phyloP scores from a whole-genome alignment of 2,329 filamentous ascomycete genomes.

The Aspergillus calidoustus region DNA sequence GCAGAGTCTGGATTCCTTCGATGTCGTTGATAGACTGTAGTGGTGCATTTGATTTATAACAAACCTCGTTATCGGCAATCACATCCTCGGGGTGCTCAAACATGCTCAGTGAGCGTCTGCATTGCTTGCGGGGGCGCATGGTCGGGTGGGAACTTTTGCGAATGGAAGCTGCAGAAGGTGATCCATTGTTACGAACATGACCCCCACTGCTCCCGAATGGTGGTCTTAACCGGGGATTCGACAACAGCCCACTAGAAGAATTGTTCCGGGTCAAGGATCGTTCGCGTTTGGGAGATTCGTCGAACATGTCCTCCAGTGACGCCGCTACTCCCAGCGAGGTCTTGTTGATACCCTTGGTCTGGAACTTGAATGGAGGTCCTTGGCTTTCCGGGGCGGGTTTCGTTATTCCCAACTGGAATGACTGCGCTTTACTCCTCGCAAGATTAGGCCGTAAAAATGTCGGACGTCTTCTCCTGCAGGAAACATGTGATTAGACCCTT shows the following conservation, averaged over 20 bases:
- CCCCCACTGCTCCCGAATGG: slow-evolving; percentile 64
- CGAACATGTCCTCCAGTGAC: slow-evolving; percentile 79
- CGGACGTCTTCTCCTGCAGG: slow-evolving; percentile 66
- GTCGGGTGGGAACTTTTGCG: slow-evolving; percentile 75
- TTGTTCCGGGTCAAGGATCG: slow-evolving; percentile 64
- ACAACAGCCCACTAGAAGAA: slow-evolving; percentile 60
- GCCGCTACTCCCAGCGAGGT: slow-evolving; percentile 63
- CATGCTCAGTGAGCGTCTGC: slow-evolving; percentile 94
- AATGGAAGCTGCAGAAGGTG: slow-evolving; percentile 71
- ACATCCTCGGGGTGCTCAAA: slow-evolving; percentile 91
- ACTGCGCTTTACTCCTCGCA: slow-evolving; percentile 73
- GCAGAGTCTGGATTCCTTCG: slow-evolving; percentile 73
- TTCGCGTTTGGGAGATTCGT: slow-evolving; percentile 77
- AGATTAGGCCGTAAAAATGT: slow-evolving; percentile 75
- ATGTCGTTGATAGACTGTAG: slow-evolving; percentile 82
- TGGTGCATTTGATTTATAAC: slow-evolving; percentile 56
- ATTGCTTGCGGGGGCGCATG: slow-evolving; percentile 80
- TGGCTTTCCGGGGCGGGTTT: slow-evolving; percentile 67
- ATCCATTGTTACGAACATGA: slow-evolving; percentile 69
- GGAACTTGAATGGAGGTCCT: slow-evolving; percentile 77
- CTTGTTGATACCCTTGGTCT: slow-evolving; percentile 55
- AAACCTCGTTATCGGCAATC: slow-evolving; percentile 75
- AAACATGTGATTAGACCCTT: slow-evolving; percentile 27
- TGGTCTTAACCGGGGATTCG: slow-evolving; percentile 66
- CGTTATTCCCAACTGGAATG: slow-evolving; percentile 67